Evolutionary conservation across 2,329 filamentous ascomycete species (phyloP).

Genomic region (Fusarium fujikuroi): DNA sequence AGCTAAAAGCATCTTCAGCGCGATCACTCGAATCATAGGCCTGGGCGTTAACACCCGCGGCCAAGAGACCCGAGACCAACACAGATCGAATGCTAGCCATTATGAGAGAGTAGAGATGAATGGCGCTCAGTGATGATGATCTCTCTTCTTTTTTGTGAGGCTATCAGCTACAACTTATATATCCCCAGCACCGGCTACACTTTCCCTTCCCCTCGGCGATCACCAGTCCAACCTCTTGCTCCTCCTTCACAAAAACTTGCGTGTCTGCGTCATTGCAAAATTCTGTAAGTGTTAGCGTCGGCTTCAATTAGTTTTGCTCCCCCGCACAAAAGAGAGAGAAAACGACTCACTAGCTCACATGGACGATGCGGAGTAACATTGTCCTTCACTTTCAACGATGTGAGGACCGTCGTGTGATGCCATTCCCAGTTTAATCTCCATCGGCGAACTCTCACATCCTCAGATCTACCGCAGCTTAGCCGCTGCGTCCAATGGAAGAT

Average conservation of each 20-base stretch:
- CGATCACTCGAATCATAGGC: constrained; percentile 40
- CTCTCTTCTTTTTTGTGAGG: background rate
- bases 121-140: constrained; percentile 13
- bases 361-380: constrained; percentile 13
- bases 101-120: constrained; percentile 8
- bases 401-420: constrained; percentile 20
- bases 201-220: background rate
- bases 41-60: constrained; percentile 43
- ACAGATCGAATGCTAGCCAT: constrained; percentile 40
- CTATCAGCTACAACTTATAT: constrained; percentile 21
- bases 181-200: constrained; percentile 3
- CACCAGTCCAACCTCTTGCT: background rate
- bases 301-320: background rate
- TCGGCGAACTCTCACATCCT: constrained; percentile 10
- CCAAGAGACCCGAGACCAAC: constrained; percentile 54
- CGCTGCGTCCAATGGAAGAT: constrained; percentile 3
- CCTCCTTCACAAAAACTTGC: background rate
- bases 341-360: background rate
- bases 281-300: background rate
- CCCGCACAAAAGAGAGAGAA: background rate
- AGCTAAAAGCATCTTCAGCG: constrained; percentile 48
- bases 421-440: constrained; percentile 27
- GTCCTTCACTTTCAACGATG: background rate
- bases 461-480: constrained; percentile 19
- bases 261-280: constrained; percentile 30